Percentiles rank a stretch among this genome's conserved stretches.
Conservation (phyloP, 2,329 filamentous ascomycete species). For the Lachnellula arida region DNA sequence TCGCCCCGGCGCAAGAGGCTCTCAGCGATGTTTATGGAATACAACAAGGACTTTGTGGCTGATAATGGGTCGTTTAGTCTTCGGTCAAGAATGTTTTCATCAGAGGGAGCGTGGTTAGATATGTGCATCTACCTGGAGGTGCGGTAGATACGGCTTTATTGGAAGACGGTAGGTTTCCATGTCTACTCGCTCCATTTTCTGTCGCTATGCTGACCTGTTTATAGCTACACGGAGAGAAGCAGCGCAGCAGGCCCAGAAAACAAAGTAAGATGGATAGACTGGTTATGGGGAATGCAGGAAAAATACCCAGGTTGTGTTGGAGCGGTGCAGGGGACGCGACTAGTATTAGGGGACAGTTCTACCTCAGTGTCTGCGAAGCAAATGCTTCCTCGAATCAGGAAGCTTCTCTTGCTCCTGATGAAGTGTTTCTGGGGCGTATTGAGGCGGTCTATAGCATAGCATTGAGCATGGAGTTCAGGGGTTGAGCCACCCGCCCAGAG, state of each 20-base stretch:
- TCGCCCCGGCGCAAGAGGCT: background rate
- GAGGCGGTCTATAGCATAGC: background rate
- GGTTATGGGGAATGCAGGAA: background rate
- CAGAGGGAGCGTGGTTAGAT: slow-evolving; percentile 68
- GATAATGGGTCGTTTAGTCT: slow-evolving; percentile 40
- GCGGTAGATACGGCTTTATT: slow-evolving; percentile 66
- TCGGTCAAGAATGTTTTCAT: slow-evolving; percentile 76
- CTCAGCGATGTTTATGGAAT: too few species aligned
- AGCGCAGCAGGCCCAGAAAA: slow-evolving; percentile 45
- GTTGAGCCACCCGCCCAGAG: background rate
- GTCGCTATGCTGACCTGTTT: slow-evolving; percentile 9
- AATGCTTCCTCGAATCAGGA: background rate
- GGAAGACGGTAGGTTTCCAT: slow-evolving; percentile 56
- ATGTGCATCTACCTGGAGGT: slow-evolving; percentile 64
- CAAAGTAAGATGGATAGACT: slow-evolving; percentile 33
- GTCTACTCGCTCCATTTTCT: background rate
- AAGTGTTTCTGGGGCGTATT: background rate
- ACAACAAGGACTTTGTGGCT: background rate
- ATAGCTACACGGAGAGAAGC: slow-evolving; percentile 38
- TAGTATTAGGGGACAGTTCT: background rate
- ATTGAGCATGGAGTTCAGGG: slow-evolving; percentile 1
- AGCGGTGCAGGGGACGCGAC: background rate
- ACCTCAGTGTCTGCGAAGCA: background rate
- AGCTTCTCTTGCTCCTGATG: background rate
- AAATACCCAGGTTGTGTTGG: background rate